Evolutionary conservation across 805 yeast genomes (phyloP), one percentile per base, ranked within the genome.

Genomic region (Hagleromyces aurorensis): DNA sequence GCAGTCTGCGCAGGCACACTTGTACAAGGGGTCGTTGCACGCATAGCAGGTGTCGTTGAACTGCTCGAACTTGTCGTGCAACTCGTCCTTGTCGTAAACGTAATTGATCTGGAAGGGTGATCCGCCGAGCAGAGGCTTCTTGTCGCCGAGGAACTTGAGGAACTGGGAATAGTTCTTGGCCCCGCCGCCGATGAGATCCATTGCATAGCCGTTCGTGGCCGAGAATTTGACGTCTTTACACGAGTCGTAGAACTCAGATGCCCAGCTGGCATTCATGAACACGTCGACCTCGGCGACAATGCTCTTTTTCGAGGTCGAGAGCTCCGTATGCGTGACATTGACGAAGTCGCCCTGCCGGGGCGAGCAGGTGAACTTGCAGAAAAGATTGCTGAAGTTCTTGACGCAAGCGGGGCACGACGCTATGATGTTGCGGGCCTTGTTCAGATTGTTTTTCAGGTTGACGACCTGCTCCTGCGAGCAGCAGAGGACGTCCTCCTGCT

Each of bases 171-270:
- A 82, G 44, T 76, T 72, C 32, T 65, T 69, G 2, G 97, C 96
- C 2, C 97, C 97, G n/a, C 98, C 98, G 6, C 98, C 98, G 23
- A 89, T 78, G 22, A 89, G 65, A 51, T 89, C 97, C 96, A 89
- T 86, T 7, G 96, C 97, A 46, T 70, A 83, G 2, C 96, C 96
- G 55, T 87, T 89, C 3, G 96, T 86, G 6, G 96, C 95, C 3
- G 89, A 75, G 54, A 91, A 87, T 58, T 89, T 86, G 52, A 89
- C 79, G 39, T 78, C 75, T 44, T 81, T 81, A 61, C 98, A 89
- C 2, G 95, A 83, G 33, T 86, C 80, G 50, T 63, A 89, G 46
- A 89, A 74, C 2, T 47, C 62, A 0, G 64, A 46, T 0, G 94
- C 95, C 63, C 74, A 72, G 1, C 46, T 46, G 1, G 70, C 64